A percentile compares a stretch with the other conserved stretches of the same genome.
Evolutionary conservation across 257 asterid species (phyloP).

Genomic region (Echium plantagineum): DNA sequence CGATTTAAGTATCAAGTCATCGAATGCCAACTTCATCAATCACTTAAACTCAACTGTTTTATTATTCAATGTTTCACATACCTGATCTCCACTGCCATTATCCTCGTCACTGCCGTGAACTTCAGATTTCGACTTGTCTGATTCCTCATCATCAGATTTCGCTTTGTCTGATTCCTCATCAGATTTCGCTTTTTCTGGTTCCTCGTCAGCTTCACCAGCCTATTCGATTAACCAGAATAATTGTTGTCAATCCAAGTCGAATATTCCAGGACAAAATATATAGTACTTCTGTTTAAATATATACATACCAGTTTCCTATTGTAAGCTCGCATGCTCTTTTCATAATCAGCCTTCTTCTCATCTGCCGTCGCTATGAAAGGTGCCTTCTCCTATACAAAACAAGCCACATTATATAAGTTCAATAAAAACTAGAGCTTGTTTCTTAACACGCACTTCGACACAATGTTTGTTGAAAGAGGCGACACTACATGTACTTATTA

Average conservation of each 20-base stretch:
- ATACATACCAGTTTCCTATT: conserved; percentile 37
- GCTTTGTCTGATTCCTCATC: too few species aligned
- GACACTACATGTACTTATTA: too few species aligned
- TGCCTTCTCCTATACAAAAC: conserved; percentile 49
- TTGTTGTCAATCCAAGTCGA: not conserved
- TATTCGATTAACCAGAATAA: not conserved
- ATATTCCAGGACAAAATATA: not conserved
- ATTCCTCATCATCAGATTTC: too few species aligned
- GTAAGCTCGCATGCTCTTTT: conserved; percentile 55
- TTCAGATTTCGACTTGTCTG: conserved; percentile 25
- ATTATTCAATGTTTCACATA: not conserved
- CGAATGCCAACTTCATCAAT: not conserved
- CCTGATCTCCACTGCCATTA: conserved; percentile 23
- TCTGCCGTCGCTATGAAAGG: conserved; percentile 66
- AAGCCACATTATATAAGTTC: not conserved
- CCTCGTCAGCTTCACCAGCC: conserved; percentile 22
- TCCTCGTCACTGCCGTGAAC: conserved; percentile 19
- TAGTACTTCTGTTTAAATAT: too few species aligned
- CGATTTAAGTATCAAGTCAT: too few species aligned
- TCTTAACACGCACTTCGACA: too few species aligned
- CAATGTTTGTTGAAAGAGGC: too few species aligned
- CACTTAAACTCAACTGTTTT: not conserved
- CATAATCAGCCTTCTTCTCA: conserved; percentile 62
- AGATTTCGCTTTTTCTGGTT: too few species aligned
- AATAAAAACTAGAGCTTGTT: too few species aligned